Base-by-base conservation (phyloP, 495 filamentous ascomycete species). In the Lasiosphaeriaceae sp. region DNA sequence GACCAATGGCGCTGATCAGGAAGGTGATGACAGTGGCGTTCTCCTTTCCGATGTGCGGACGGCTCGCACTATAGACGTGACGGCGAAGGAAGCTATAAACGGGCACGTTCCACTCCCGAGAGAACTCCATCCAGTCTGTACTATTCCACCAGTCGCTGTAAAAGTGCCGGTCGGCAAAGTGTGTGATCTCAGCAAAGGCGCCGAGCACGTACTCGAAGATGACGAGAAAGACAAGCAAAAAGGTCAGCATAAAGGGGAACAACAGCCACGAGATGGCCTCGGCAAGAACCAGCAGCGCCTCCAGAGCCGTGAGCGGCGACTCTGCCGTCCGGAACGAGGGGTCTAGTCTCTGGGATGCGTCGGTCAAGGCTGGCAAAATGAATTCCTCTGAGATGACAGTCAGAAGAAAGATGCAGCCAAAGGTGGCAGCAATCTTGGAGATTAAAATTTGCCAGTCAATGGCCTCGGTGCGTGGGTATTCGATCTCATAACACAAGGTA, bases 131-230 rank as follows among this genome's bases (percentile, higher is more conserved):
- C 92, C 92, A 90, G 76, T 90, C 86, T 55, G 84, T 86, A 52
- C 76, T 81, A 72, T 90, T 90, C 92, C 93, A 97, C 93, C 93
- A 97, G 77, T 97, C 93, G 23, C 87, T 86, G 72, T 97, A 97
- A 73, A 97, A 97, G 69, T 94, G 91, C 11, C 93, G 84, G 70
- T 97, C 93, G 20, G 88, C 93, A 63, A 97, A 97, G 53, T 88
- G 84, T 19, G 94, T 97, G 57, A 97, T 86, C 71, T 97, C 94
- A 11, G 91, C 94, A 65, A 95, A 97, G 35, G 92, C 92, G 49
- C 94, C 94, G 22, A 97, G 82, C 2, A 96, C 80, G 66, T 97
- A 98, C 69, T 98, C 94, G 71, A 98, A 98, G 65, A 97, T 94
- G 62, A 96, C 90, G 50, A 96, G 84, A 78, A 98, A 98, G 12